Conservation (phyloP, 2,329 filamentous ascomycete species). For the Fusarium sp. region DNA sequence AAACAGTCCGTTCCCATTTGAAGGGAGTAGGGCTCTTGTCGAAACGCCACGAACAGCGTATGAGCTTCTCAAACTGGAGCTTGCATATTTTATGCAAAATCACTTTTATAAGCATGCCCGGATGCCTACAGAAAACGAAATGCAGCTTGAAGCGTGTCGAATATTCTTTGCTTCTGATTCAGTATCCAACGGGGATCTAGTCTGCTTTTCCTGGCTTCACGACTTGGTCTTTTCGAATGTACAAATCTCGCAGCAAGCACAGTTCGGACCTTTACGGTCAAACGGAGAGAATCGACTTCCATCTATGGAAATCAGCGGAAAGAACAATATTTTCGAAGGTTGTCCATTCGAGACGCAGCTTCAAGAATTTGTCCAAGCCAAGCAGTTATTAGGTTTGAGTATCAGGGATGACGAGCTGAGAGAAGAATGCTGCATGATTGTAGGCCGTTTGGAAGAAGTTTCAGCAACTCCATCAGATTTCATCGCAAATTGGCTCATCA, state of each 20-base stretch:
- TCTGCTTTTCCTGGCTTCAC: slow-evolving; percentile 38
- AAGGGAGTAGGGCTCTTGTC: slow-evolving; percentile 34
- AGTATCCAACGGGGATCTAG: neutral
- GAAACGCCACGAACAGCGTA: slow-evolving; percentile 43
- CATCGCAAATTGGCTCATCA: slow-evolving; percentile 47
- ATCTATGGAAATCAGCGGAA: slow-evolving; percentile 48
- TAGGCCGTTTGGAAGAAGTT: slow-evolving; percentile 35
- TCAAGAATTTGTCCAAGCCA: slow-evolving; percentile 33
- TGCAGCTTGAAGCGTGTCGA: slow-evolving; percentile 44
- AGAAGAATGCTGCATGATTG: slow-evolving; percentile 44
- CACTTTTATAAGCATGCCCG: slow-evolving; percentile 36
- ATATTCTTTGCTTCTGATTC: slow-evolving; percentile 37
- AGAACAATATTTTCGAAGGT: slow-evolving; percentile 49
- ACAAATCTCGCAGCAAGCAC: slow-evolving; percentile 37
- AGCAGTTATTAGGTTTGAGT: slow-evolving; percentile 11
- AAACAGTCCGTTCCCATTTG: slow-evolving; percentile 41
- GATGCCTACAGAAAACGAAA: slow-evolving; percentile 37
- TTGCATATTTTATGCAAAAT: slow-evolving; percentile 46
- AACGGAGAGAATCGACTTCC: slow-evolving; percentile 44
- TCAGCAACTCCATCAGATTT: slow-evolving; percentile 45
- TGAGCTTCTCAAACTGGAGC: slow-evolving; percentile 42
- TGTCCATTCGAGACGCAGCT: slow-evolving; percentile 50
- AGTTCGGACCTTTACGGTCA: slow-evolving; percentile 47
- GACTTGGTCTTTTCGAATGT: slow-evolving; percentile 39
- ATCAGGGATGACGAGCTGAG: slow-evolving; percentile 38